These are phyloP conservation scores for Cocos nucifera DNA, from an alignment of 176 grass and related monocot species.

Conservation along the genomic window DNA sequence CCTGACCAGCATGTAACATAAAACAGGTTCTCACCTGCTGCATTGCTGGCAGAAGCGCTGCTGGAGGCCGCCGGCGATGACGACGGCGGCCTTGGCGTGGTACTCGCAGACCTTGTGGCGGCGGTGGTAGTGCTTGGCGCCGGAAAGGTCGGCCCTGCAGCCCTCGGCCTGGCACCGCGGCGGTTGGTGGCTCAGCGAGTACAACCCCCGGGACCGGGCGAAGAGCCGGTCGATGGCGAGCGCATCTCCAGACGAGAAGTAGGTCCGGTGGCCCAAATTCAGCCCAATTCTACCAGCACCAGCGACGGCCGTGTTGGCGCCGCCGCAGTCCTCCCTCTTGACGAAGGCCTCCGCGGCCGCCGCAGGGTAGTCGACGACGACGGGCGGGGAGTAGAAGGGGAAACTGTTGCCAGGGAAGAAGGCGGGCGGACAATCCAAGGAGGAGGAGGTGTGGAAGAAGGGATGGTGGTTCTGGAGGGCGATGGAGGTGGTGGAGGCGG, in stretches of 20 bases:
- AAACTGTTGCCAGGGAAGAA: neutral
- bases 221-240: conserved; percentile 29
- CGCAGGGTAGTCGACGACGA: too few species aligned
- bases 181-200: conserved; percentile 27
- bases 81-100: conserved; percentile 60
- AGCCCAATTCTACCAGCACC: conserved; percentile 19
- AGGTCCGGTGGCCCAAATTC: conserved; percentile 52
- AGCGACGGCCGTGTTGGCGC: too few species aligned
- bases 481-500: neutral
- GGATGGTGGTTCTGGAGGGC: neutral
- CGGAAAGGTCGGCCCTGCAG: conserved; percentile 62
- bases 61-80: conserved; percentile 49
- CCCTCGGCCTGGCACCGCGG: conserved; percentile 72
- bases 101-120: conserved; percentile 79
- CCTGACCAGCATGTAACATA: too few species aligned
- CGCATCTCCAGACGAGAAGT: conserved; percentile 43
- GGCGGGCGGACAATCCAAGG: neutral
- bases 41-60: conserved; percentile 89
- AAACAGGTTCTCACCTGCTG: conserved; percentile 38
- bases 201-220: neutral
- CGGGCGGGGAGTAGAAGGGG: neutral
- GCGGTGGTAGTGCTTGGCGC: conserved; percentile 66
- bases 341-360: too few species aligned
- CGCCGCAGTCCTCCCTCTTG: too few species aligned
- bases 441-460: neutral